Evolutionary conservation across 2,329 filamentous ascomycete genomes (phyloP), one percentile per base, ranked within the genome.

Genomic region (Monosporascus sp.): DNA sequence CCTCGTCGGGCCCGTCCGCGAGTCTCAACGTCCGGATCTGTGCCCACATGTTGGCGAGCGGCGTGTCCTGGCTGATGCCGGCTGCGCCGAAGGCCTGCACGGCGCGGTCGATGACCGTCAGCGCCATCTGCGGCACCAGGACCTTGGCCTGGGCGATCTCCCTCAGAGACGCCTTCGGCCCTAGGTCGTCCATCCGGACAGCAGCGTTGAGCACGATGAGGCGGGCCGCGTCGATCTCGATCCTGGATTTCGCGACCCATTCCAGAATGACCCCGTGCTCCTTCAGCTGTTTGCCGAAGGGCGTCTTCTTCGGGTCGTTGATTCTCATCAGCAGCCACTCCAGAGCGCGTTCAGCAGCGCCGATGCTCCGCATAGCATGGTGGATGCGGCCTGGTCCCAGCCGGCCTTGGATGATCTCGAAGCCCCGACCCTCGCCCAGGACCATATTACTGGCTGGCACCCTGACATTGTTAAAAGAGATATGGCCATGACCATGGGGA

Each of bases 91-190:
- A 96, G 0, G 90, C 83, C 79, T 99, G 94, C 14, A 99, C 85
- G 0, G 94, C 94, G 57, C 92, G 88, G 77, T 99, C 94, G 64
- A 99, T 93, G 63, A 97, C 89, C 18, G 84, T 85, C 60, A 97
- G 80, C 1, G 89, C 86, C 65, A 87, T 90, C 66, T 85, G 80
- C 0, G 94, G 94, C 8, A 96, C 88, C 18, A 96, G 82, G 0
- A 97, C 87, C 79, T 99, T 99, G 60, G 94, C 93, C 74, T 97
- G 83, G 25, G 92, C 93, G 62, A 99, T 99, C 72, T 97, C 90
- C 71, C 88, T 90, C 56, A 97, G 82, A 0, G 93, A 90, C 60
- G 85, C 83, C 77, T 97, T 97, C 62, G 94, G 89, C 61, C 93
- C 88, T 20, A 86, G 82, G 61, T 89, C 82, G 74, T 99, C 94